Percentiles rank a stretch among this genome's conserved stretches.
Evolutionary conservation across 306 rosid species (phyloP).

Genomic region (Ziziphus jujuba): DNA sequence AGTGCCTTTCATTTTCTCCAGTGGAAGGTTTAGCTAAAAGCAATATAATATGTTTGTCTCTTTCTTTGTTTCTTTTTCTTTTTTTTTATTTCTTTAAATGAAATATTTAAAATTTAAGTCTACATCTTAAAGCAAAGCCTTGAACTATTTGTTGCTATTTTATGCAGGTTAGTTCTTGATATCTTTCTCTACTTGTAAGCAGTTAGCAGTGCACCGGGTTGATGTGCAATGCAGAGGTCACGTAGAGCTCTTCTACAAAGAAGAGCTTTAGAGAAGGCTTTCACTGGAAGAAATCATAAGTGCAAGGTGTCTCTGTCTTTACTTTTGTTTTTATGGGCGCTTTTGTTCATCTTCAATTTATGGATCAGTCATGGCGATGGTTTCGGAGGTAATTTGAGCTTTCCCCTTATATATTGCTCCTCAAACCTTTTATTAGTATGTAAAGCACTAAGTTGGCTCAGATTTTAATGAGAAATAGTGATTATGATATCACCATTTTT

Average conservation of each 20-base stretch:
- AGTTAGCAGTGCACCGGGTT: constrained; percentile 41
- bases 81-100: background rate
- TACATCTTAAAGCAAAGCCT: constrained; percentile 22
- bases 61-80: background rate
- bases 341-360: constrained; percentile 64
- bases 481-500: background rate
- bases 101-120: constrained; percentile 1
- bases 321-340: constrained; percentile 68
- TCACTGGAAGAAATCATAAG: constrained; percentile 47
- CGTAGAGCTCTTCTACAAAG: constrained; percentile 67
- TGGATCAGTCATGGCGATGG: constrained; percentile 73
- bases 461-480: too few species aligned
- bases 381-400: constrained; percentile 46
- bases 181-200: constrained; percentile 6
- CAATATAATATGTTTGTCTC: background rate
- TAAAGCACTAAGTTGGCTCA: background rate
- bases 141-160: constrained; percentile 25
- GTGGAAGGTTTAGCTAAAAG: background rate
- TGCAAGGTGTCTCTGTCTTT: constrained; percentile 74
- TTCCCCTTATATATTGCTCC: background rate
- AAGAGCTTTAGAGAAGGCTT: constrained; percentile 58
- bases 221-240: constrained; percentile 83
- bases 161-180: constrained; percentile 25
- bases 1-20: constrained; percentile 3
- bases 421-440: background rate